A percentile compares a stretch with the other conserved stretches of the same genome.
phyloP scores from a whole-genome alignment of 768 basidiomycete species.

The Boletus tomentosulus region DNA sequence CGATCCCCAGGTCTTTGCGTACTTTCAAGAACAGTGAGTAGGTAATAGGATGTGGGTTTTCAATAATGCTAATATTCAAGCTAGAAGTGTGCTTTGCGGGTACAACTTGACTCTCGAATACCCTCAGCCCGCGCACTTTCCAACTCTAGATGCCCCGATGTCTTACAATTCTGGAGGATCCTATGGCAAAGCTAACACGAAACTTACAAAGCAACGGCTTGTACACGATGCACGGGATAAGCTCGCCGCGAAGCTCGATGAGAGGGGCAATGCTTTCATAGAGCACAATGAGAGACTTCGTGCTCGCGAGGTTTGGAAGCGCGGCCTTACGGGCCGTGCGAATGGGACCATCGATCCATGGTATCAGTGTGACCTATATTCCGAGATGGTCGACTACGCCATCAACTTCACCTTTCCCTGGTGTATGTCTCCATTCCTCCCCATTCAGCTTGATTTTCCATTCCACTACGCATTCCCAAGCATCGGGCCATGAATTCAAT shows the following conservation, averaged over 20 bases:
- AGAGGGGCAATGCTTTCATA: slow-evolving; percentile 10
- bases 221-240: slow-evolving; percentile 8
- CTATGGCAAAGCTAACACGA: not conserved
- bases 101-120: slow-evolving; percentile 67
- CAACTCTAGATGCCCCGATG: slow-evolving; percentile 20
- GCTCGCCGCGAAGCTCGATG: slow-evolving; percentile 6
- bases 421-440: slow-evolving; percentile 30
- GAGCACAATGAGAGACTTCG: slow-evolving; percentile 21
- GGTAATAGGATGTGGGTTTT: not conserved
- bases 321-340: slow-evolving; percentile 45
- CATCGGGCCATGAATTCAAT: slow-evolving; percentile 3
- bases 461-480: not conserved
- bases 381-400: slow-evolving; percentile 66
- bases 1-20: slow-evolving; percentile 58
- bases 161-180: not conserved
- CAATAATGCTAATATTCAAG: not conserved
- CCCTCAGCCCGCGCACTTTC: slow-evolving; percentile 54
- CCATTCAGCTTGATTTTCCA: slow-evolving; percentile 1
- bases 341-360: slow-evolving; percentile 57
- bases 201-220: slow-evolving; percentile 11
- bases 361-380: slow-evolving; percentile 59
- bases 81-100: slow-evolving; percentile 56
- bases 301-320: slow-evolving; percentile 33
- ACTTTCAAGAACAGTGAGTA: slow-evolving; percentile 65
- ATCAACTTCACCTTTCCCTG: slow-evolving; percentile 66